Evolutionary conservation across 495 filamentous ascomycete species (phyloP).

Genomic region (Trichoderma virens): DNA sequence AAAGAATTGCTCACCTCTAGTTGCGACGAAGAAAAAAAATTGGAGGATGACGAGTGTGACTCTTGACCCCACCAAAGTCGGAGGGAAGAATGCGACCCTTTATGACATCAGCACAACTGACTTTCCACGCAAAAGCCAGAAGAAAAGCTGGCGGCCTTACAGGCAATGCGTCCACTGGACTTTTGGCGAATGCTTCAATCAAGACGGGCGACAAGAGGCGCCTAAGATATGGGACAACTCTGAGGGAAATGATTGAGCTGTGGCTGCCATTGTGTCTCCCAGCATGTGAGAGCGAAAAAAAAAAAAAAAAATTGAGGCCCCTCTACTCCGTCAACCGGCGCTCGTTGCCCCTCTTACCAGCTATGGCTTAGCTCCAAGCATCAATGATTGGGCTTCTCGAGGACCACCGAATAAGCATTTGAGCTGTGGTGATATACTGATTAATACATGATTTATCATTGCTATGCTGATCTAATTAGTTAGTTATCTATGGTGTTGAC

Average conservation of each 20-base stretch:
- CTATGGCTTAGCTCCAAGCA: not conserved
- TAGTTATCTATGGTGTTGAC: no score
- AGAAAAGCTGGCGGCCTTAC: not conserved
- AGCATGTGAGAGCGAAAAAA: not conserved
- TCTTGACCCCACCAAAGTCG: constrained; percentile 3
- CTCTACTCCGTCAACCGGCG: not conserved
- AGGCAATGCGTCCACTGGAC: not conserved
- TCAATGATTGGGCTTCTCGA: not conserved
- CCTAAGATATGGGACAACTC: not conserved
- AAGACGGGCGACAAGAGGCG: not conserved
- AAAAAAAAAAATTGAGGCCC: constrained; percentile 4
- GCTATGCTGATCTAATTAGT: no score
- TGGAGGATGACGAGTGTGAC: not conserved
- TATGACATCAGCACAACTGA: constrained; percentile 1
- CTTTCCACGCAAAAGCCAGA: not conserved
- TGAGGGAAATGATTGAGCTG: not conserved
- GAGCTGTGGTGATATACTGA: no score
- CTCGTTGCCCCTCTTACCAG: constrained; percentile 1
- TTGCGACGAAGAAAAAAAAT: not conserved
- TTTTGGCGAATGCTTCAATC: not conserved
- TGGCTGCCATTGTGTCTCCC: not conserved
- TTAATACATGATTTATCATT: no score
- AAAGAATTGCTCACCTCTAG: not conserved
- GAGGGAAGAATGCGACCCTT: not conserved
- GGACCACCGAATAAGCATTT: no score